Base-by-base conservation (phyloP, 441 rosid species). In the Metrosideros polymorpha region DNA sequence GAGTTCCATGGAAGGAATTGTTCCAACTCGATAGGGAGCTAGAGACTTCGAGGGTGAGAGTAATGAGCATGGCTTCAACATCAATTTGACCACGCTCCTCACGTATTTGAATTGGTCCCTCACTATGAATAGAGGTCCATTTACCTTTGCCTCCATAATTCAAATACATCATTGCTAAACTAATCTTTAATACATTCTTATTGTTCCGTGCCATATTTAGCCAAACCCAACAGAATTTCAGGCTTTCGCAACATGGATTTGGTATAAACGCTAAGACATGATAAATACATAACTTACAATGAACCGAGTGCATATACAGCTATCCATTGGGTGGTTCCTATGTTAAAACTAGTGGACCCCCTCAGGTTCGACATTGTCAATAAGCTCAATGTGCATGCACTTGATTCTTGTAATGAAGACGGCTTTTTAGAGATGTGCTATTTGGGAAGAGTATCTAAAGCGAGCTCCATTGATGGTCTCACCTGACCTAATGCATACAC, bases 301-400 rank as follows among this genome's bases (percentile, higher is more conserved):
- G 15, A 39, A 9, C n/a, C 5, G n/a, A 39, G 27, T 2, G 17
- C 17, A 2, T 35, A 9, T 71, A 12, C 15, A 27, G 13, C n/a
- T 71, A 39, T 39, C 1, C 3, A 0, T 24, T 35, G 35, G 66
- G 2, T 1, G 0, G 18, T 30, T 59, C 15, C 9, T n/a, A 57
- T 9, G 19, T n/a, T 57, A 57, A n/a, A 57, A 57, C 66, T 13
- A 6, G 35, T 24, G 45, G 25, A 19, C 12, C 25, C 75, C 14
- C 3, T 14, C 1, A 12, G 45, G 5, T 1, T 22, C 1, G 4
- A 22, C 17, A 0, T 12, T 35, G 22, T 71, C 1, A 5, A 39
- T 12, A 71, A n/a, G 79, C 4, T 71, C 5, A 0, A 71, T 71
- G 79, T 0, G 79, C 15, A 25, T 22, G 47, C 13, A 1, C 47